A percentile compares a stretch with the other conserved stretches of the same genome.
Conservation (phyloP, 495 filamentous ascomycete genomes). For the Antarctomyces pellizariae region DNA sequence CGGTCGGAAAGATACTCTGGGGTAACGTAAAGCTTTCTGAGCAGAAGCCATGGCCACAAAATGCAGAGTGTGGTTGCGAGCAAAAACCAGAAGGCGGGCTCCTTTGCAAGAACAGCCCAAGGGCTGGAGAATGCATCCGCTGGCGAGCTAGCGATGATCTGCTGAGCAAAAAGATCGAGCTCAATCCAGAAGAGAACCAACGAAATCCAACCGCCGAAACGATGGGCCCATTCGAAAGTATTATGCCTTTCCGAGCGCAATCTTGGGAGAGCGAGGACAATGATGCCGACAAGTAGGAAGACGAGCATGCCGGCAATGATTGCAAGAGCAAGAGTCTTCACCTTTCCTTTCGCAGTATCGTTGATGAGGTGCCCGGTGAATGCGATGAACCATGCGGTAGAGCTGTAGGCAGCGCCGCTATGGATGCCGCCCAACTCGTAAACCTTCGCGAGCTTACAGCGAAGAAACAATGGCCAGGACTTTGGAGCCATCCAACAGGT, state of each 20-base stretch:
- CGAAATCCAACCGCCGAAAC: constrained; percentile 39
- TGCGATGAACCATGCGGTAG: constrained; percentile 42
- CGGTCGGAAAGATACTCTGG: constrained; percentile 43
- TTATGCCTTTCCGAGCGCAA: constrained; percentile 33
- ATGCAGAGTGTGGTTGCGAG: constrained; percentile 32
- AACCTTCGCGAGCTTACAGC: constrained; percentile 42
- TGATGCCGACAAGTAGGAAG: constrained; percentile 21
- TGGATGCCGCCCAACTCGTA: constrained; percentile 64
- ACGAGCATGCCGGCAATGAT: constrained; percentile 19
- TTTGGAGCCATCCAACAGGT: constrained; percentile 30
- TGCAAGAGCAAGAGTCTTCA: constrained; percentile 8
- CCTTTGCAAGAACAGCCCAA: constrained; percentile 21
- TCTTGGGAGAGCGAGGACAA: constrained; percentile 24
- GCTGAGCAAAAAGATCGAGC: constrained; percentile 15
- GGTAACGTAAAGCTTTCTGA: constrained; percentile 33
- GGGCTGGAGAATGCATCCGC: too few relatives aligned
- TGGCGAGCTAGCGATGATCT: background rate
- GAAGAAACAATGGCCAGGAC: constrained; percentile 35
- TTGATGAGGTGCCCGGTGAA: constrained; percentile 18
- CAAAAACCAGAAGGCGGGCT: constrained; percentile 48
- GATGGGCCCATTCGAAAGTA: constrained; percentile 41
- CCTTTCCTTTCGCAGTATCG: constrained; percentile 22
- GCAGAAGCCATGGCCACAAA: constrained; percentile 42
- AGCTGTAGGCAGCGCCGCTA: constrained; percentile 42
- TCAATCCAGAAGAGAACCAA: constrained; percentile 36